Percentiles rank a stretch among this genome's conserved stretches.
Conservation (phyloP, 169 alveolate species). For the Plasmodium billcollinsi region DNA sequence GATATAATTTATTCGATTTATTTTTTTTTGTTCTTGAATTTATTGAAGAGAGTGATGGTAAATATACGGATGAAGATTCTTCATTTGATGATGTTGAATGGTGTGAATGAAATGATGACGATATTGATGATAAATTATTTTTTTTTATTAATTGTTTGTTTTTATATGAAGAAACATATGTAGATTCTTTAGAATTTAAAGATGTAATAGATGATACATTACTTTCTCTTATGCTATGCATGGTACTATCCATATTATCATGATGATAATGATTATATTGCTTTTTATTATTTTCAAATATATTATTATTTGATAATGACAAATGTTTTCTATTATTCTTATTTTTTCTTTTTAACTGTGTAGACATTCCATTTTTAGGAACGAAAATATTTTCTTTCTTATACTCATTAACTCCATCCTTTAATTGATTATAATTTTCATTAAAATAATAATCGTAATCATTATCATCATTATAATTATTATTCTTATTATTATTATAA, state of each 20-base stretch:
- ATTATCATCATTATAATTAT: no score
- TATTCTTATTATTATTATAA: no score
- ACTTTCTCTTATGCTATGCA: not conserved
- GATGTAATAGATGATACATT: not conserved
- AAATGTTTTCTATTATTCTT: not conserved
- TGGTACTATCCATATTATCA: not conserved
- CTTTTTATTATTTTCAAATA: not conserved
- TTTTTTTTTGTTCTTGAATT: conserved; percentile 3
- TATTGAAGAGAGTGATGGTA: conserved; percentile 21
- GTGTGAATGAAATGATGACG: conserved; percentile 5
- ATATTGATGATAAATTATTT: not conserved
- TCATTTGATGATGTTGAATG: not conserved
- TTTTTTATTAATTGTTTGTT: not conserved
- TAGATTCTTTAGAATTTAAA: not conserved
- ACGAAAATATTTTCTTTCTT: not conserved
- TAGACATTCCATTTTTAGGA: not conserved
- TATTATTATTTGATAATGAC: not conserved
- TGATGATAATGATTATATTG: not conserved
- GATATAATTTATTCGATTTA: conserved; percentile 25
- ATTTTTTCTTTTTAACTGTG: not conserved
- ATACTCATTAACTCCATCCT: not conserved
- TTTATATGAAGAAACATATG: not conserved
- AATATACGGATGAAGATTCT: conserved; percentile 8
- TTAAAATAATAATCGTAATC: no score
- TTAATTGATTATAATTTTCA: not conserved